Base-by-base conservation (phyloP, 2,329 filamentous ascomycete genomes). In the Phyllosticta citrichinensis region DNA sequence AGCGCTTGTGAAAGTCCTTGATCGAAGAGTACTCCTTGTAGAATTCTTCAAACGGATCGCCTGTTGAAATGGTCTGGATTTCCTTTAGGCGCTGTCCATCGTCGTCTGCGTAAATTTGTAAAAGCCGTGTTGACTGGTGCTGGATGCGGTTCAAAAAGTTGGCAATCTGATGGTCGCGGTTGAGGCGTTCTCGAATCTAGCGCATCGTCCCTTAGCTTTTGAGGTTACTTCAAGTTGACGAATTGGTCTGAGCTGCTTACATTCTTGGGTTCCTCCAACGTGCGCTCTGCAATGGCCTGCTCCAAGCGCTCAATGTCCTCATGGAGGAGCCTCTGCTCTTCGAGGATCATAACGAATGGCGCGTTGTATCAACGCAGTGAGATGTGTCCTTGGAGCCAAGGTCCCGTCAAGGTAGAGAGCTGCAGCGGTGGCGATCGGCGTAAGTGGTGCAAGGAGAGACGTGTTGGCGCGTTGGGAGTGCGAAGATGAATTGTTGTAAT, bases 301-400 rank as follows among this genome's bases (percentile, higher is more conserved):
- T 99, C 94, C 63, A 99, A 83, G 65, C 94, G 87, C 81, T 99
- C 94, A 57, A 99, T 79, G 76, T 99, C 94, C 83, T 99, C 94
- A 69, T 97, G 92, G 68, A 97, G 84, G 70, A 90, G 91, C 68
- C 94, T 85, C 77, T 97, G 88, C 68, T 97, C 92, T 80, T 99
- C 95, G 65, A 97, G 78, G 67, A 96, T 79, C 91, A 97, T 85
- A 47, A 52, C 72, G 66, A 64, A 64, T 58, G 61, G 65, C 67
- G 40, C 40, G 40, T 8, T 47, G 14, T n/a, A 5, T 47, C 40
- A n/a, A 30, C 17, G 14, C 40, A n/a, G 40, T n/a, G 40, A n/a
- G n/a, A 47, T 5, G n/a, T n/a, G 8, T n/a, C 12, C 12, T 47
- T 47, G 5, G 6, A 8, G 8, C 27, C 40, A 47, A 8, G 40